Conservation (phyloP, 176 grass and related monocot genomes). For the Aegilops tauschii region DNA sequence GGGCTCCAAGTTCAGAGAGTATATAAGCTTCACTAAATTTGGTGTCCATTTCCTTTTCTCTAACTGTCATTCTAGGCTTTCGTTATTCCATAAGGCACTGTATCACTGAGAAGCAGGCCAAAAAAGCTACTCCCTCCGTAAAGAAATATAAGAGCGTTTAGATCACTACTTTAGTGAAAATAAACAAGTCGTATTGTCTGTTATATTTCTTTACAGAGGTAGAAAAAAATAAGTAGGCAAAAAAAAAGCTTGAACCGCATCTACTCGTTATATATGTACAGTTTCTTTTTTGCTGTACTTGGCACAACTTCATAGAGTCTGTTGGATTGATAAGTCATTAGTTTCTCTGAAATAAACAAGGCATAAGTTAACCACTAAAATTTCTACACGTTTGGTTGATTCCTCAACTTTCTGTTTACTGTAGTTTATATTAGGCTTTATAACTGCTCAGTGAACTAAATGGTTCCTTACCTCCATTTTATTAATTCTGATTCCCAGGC, state of each 20-base stretch:
- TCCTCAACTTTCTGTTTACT: background rate
- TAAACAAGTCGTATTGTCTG: no score
- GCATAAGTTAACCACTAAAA: background rate
- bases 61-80: background rate
- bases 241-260: no score
- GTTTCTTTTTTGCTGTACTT: background rate
- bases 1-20: background rate
- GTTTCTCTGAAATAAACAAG: background rate
- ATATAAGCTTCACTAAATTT: background rate
- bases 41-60: background rate
- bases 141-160: no score
- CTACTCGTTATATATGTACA: no score
- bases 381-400: background rate
- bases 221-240: no score
- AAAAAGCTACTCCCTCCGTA: background rate
- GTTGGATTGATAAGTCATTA: background rate
- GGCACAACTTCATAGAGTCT: background rate
- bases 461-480: slow-evolving; percentile 15
- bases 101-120: background rate
- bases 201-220: no score
- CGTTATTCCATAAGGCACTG: background rate
- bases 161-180: no score
- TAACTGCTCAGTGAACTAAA: background rate
- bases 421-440: background rate
- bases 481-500: slow-evolving; percentile 46